Conservation (phyloP, 805 yeast species). For the Wickerhamiella galacta region DNA sequence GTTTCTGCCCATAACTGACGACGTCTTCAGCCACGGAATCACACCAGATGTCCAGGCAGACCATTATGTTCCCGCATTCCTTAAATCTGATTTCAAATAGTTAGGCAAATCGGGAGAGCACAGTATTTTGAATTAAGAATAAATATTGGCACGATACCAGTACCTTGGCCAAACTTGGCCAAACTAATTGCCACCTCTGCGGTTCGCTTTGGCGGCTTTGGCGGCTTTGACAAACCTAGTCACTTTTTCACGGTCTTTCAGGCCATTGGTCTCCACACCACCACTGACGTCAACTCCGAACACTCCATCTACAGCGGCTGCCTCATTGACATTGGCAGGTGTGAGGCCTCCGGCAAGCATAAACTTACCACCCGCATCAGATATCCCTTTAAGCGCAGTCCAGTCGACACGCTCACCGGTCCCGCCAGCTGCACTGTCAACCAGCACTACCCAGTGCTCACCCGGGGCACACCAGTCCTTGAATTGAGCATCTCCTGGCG, state of each 20-base stretch:
- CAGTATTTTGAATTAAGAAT: too few species aligned
- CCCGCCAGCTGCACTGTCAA: slow-evolving; percentile 87
- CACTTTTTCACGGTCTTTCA: slow-evolving; percentile 54
- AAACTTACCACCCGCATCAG: slow-evolving; percentile 24
- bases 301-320: slow-evolving; percentile 38
- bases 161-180: too few species aligned
- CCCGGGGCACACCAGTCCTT: slow-evolving; percentile 18
- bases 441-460: slow-evolving; percentile 39
- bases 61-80: slow-evolving; percentile 2
- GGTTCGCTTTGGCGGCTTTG: slow-evolving; percentile 10
- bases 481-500: slow-evolving; percentile 34
- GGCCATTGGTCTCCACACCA: slow-evolving; percentile 71
- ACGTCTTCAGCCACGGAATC: slow-evolving; percentile 2
- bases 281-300: slow-evolving; percentile 89
- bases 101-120: too few species aligned
- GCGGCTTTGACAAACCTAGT: slow-evolving; percentile 40
- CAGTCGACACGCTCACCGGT: slow-evolving; percentile 74
- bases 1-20: slow-evolving; percentile 1
- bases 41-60: slow-evolving; percentile 2
- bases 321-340: slow-evolving; percentile 50
- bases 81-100: too few species aligned
- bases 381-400: slow-evolving; percentile 25
- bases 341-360: slow-evolving; percentile 82
- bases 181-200: too few species aligned
- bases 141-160: too few species aligned